Percentiles rank a stretch among this genome's conserved stretches.
phyloP scores from a whole-genome alignment of 345 rosid genomes.

The Rhodamnia argentea region DNA sequence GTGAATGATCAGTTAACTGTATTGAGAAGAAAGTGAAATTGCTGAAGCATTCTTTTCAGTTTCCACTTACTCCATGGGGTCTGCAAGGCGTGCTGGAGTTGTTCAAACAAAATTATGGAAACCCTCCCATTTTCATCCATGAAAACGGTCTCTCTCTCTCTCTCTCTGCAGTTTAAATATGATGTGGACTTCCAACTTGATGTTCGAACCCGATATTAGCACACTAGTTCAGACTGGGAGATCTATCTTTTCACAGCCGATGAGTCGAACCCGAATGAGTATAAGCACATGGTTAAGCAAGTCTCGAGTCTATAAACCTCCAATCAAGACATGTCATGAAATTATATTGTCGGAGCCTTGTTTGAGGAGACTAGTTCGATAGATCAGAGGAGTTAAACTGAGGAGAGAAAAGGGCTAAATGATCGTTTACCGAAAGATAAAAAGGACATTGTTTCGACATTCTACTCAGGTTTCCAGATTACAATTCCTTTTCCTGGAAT shows the following conservation, averaged over 20 bases:
- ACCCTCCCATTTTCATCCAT: constrained; percentile 10
- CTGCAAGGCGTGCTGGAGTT: constrained; percentile 8
- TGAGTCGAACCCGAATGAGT: not conserved
- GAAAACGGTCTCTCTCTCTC: constrained; percentile 6
- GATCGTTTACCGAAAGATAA: not conserved
- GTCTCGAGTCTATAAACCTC: not conserved
- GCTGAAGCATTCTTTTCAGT: not conserved
- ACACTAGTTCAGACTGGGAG: not conserved
- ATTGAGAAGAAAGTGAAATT: not conserved
- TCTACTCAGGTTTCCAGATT: not conserved
- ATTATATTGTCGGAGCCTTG: not conserved
- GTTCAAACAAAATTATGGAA: constrained; percentile 10
- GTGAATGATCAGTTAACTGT: not conserved
- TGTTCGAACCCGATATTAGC: not conserved
- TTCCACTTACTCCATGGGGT: constrained; percentile 2
- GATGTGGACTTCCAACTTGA: not conserved
- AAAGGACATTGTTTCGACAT: not conserved
- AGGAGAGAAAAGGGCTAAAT: not conserved
- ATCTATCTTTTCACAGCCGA: not conserved
- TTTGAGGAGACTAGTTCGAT: not conserved
- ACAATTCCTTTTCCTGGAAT: not conserved
- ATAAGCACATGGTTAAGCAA: not conserved
- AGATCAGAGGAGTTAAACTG: not conserved
- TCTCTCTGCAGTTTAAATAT: not conserved
- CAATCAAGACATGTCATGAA: not conserved